Conservation (phyloP, 441 rosid species). For the Pelargonium fulgidum region DNA sequence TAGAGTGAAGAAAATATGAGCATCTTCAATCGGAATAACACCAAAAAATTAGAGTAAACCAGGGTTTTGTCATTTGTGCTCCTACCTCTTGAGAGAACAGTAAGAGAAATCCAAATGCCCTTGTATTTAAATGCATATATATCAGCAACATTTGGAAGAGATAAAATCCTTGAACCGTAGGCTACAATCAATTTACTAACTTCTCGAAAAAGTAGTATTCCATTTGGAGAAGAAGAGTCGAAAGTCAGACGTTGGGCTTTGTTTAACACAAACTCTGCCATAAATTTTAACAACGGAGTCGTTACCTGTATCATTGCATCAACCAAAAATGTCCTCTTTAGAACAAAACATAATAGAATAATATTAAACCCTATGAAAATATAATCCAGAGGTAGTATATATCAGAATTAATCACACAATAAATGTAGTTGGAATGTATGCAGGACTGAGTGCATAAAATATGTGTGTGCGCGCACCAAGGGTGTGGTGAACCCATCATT, state of each 20-base stretch:
- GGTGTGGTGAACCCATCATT: neutral
- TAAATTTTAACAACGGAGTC: conserved; percentile 90
- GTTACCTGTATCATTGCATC: conserved; percentile 64
- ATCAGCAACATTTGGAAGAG: conserved; percentile 92
- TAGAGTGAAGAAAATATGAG: neutral
- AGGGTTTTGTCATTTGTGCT: conserved; percentile 5
- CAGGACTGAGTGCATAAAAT: conserved; percentile 1
- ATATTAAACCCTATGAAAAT: neutral
- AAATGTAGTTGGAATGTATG: neutral
- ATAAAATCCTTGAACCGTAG: conserved; percentile 87
- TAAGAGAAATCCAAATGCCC: conserved; percentile 93
- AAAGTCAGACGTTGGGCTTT: conserved; percentile 90
- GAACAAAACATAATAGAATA: neutral
- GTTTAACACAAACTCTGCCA: conserved; percentile 97
- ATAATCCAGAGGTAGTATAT: neutral
- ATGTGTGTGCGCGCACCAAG: neutral
- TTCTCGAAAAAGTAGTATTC: conserved; percentile 99
- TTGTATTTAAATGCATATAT: conserved; percentile 94
- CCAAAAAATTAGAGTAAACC: neutral
- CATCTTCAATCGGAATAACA: neutral
- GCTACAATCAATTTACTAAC: conserved; percentile 95
- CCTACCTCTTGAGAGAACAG: conserved; percentile 86
- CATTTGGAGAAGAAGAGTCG: conserved; percentile 97
- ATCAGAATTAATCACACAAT: neutral
- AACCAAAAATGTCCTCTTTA: neutral